A percentile compares a stretch with the other conserved stretches of the same genome.
Evolutionary conservation across 495 filamentous ascomycete genomes (phyloP).

Genomic region (Neurospora sp.): DNA sequence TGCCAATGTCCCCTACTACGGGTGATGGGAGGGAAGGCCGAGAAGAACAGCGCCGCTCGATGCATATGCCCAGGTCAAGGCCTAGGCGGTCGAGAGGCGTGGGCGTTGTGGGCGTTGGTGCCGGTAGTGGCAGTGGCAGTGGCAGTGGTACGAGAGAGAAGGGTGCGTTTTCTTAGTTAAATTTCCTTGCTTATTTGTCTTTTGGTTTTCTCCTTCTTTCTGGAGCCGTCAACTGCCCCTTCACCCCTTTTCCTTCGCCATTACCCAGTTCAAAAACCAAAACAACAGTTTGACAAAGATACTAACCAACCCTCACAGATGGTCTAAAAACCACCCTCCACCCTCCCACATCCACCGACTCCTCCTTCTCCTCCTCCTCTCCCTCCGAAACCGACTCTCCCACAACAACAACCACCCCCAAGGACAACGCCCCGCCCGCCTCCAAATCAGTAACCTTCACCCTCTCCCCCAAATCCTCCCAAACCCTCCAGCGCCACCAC

Average conservation of each 20-base stretch:
- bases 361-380: background rate
- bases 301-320: constrained; percentile 19
- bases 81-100: background rate
- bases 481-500: constrained; percentile 29
- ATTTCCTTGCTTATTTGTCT: background rate
- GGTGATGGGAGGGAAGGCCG: constrained; percentile 19
- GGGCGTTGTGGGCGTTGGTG: background rate
- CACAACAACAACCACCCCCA: background rate
- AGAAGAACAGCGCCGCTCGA: background rate
- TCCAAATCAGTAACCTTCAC: constrained; percentile 34
- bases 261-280: background rate
- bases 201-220: background rate
- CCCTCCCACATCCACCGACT: background rate
- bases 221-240: background rate
- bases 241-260: background rate
- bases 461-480: constrained; percentile 31
- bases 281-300: background rate
- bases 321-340: constrained; percentile 22
- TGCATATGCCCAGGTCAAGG: background rate
- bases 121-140: background rate
- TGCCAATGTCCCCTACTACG: constrained; percentile 5
- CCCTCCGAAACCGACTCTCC: background rate
- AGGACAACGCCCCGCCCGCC: constrained; percentile 5
- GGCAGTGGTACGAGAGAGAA: background rate
- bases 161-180: background rate